phyloP scores from a whole-genome alignment of 805 yeast species.

The Ogataea zsoltii region DNA sequence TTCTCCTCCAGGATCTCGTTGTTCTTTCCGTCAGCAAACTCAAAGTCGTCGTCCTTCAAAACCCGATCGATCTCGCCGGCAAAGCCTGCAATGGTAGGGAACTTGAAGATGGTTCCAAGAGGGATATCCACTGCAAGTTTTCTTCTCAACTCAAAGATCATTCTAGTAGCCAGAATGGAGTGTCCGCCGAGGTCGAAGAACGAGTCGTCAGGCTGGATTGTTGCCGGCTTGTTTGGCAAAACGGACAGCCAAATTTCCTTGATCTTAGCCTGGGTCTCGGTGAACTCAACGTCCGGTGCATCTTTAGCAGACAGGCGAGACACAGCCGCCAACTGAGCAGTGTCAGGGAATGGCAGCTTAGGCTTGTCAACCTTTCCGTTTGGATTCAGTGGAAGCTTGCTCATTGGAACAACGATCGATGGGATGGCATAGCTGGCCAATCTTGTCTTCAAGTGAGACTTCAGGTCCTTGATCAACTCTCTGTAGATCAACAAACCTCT shows the following conservation, averaged over 20 bases:
- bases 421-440: slow-evolving; percentile 95
- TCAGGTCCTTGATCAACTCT: slow-evolving; percentile 76
- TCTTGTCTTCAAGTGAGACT: slow-evolving; percentile 80
- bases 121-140: slow-evolving; percentile 79
- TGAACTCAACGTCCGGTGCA: slow-evolving; percentile 53
- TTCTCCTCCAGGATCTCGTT: slow-evolving; percentile 29
- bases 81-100: slow-evolving; percentile 81
- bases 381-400: slow-evolving; percentile 88
- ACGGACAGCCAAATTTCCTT: slow-evolving; percentile 84
- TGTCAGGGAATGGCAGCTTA: slow-evolving; percentile 90
- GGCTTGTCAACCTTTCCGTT: slow-evolving; percentile 99
- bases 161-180: slow-evolving; percentile 92
- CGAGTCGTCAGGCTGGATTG: slow-evolving; percentile 75
- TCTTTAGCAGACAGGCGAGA: slow-evolving; percentile 50
- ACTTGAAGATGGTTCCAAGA: slow-evolving; percentile 83
- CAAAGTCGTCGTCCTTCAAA: slow-evolving; percentile 49
- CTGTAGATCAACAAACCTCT: slow-evolving; percentile 76
- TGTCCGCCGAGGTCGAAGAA: slow-evolving; percentile 99
- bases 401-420: slow-evolving; percentile 83
- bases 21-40: slow-evolving; percentile 39
- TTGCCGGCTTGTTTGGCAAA: slow-evolving; percentile 81
- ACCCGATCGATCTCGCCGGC: slow-evolving; percentile 69
- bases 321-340: slow-evolving; percentile 79
- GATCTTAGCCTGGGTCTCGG: slow-evolving; percentile 64
- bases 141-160: slow-evolving; percentile 91